Conservation (phyloP, 202 grass and related monocot species). For the Elaeis oleifera region DNA sequence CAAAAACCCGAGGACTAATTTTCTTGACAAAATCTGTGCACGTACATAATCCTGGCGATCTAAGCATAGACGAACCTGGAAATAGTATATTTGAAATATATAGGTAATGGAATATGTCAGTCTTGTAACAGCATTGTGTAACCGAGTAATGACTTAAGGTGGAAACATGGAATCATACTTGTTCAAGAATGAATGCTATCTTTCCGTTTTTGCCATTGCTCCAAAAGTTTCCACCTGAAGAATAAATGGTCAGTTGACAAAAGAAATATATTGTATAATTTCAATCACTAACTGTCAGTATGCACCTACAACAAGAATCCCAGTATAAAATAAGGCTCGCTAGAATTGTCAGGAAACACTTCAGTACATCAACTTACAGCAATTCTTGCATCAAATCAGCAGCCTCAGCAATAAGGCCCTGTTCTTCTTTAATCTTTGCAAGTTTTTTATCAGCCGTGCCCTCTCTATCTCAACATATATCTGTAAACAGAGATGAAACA, state of each 20-base stretch:
- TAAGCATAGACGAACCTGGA: conserved; percentile 79
- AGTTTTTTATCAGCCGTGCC: conserved; percentile 87
- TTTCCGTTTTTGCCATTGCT: conserved; percentile 94
- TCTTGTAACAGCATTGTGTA: too few relatives aligned
- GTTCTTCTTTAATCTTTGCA: conserved; percentile 91
- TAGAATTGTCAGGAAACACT: too few relatives aligned
- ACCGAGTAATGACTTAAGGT: not conserved
- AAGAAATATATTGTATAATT: not conserved
- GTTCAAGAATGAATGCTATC: conserved; percentile 88
- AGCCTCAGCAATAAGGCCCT: conserved; percentile 74
- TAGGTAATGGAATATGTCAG: too few relatives aligned
- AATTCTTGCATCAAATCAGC: conserved; percentile 99
- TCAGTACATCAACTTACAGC: conserved; percentile 54
- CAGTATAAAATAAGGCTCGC: too few relatives aligned
- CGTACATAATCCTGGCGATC: conserved; percentile 84
- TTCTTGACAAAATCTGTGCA: conserved; percentile 86
- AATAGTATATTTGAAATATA: not conserved
- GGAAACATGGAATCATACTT: conserved; percentile 37
- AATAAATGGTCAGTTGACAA: conserved; percentile 7
- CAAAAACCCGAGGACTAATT: conserved; percentile 84
- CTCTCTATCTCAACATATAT: conserved; percentile 99
- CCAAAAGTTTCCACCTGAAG: conserved; percentile 96
- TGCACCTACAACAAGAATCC: not conserved
- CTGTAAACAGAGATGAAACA: conserved; percentile 19
- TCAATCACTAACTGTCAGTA: not conserved